Evolutionary conservation across 805 yeast genomes (phyloP).

Genomic region (Ogataea methylovora): DNA sequence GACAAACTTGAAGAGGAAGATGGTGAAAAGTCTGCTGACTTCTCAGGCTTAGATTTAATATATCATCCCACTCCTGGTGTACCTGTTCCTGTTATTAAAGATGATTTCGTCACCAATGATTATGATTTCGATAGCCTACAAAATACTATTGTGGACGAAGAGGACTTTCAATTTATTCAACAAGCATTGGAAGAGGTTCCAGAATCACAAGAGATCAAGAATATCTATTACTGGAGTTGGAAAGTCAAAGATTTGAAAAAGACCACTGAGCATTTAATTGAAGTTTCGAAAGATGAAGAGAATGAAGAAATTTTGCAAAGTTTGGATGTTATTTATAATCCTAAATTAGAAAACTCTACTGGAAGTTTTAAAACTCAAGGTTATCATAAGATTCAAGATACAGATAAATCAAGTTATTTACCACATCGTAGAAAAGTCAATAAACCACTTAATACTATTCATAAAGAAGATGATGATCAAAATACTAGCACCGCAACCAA

Average conservation of each 20-base stretch:
- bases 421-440: constrained; percentile 73
- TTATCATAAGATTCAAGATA: constrained; percentile 63
- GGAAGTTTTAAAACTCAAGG: constrained; percentile 73
- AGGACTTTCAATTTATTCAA: constrained; percentile 54
- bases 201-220: constrained; percentile 17
- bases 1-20: constrained; percentile 16
- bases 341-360: constrained; percentile 31
- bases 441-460: constrained; percentile 69
- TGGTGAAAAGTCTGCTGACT: constrained; percentile 12
- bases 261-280: constrained; percentile 6
- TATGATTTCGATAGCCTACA: constrained; percentile 45
- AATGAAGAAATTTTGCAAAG: constrained; percentile 17
- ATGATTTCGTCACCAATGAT: constrained; percentile 29
- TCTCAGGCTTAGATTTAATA: constrained; percentile 19
- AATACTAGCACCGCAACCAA: constrained; percentile 19
- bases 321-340: constrained; percentile 19
- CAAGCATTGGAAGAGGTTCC: constrained; percentile 29
- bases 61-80: constrained; percentile 45
- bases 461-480: constrained; percentile 45
- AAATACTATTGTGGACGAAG: constrained; percentile 57
- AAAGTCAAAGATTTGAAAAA: constrained; percentile 31
- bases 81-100: constrained; percentile 51
- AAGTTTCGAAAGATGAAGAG: constrained; percentile 18
- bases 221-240: constrained; percentile 63
- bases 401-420: constrained; percentile 63